phyloP scores from a whole-genome alignment of 371 early-diverging fungal genomes.

The Gilbertella persicaria region DNA sequence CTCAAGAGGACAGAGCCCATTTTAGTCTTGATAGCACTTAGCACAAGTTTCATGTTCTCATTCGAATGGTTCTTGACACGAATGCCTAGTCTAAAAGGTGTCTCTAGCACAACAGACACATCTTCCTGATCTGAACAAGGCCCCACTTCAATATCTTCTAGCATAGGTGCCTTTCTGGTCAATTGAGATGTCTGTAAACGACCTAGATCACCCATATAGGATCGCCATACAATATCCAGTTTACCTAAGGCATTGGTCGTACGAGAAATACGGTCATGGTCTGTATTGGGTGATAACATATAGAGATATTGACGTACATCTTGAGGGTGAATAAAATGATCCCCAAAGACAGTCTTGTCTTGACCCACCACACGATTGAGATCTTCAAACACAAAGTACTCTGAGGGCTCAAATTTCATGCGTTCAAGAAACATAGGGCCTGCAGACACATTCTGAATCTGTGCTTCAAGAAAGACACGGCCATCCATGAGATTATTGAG shows the following conservation, averaged over 20 bases:
- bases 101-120: conserved; percentile 55
- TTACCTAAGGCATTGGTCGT: conserved; percentile 87
- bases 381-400: conserved; percentile 70
- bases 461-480: conserved; percentile 86
- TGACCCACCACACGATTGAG: conserved; percentile 53
- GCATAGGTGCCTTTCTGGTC: conserved; percentile 75
- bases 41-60: conserved; percentile 65
- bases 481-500: conserved; percentile 79
- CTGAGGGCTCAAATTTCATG: conserved; percentile 83
- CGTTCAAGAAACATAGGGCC: conserved; percentile 85
- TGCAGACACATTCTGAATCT: conserved; percentile 86
- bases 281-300: conserved; percentile 68
- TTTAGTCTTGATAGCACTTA: conserved; percentile 74
- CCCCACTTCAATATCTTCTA: conserved; percentile 78
- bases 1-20: conserved; percentile 83
- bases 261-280: conserved; percentile 63
- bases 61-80: conserved; percentile 56
- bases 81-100: conserved; percentile 66
- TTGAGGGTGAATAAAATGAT: conserved; percentile 66
- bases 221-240: conserved; percentile 93
- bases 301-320: conserved; percentile 92
- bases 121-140: conserved; percentile 48
- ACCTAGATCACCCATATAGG: conserved; percentile 83
- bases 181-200: conserved; percentile 94
- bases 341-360: conserved; percentile 56